These are phyloP conservation scores for Amanita inopinata DNA, from an alignment of 768 basidiomycete species.

Conservation along the genomic window DNA sequence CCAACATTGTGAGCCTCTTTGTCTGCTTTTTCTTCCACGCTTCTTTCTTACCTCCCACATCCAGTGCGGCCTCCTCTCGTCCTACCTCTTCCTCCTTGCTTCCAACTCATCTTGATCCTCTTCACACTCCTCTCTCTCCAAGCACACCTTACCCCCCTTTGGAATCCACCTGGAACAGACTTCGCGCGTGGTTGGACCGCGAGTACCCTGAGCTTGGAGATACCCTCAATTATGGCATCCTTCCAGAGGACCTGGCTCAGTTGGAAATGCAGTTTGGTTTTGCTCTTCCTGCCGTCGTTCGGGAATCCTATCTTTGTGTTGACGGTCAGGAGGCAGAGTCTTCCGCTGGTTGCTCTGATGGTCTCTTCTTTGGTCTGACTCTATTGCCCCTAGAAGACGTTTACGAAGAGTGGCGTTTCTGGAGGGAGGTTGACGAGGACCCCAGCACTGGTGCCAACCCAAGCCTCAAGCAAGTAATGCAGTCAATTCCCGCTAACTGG, in stretches of 20 bases:
- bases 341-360: slow-evolving; percentile 78
- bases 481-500: slow-evolving; percentile 84
- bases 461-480: slow-evolving; percentile 66
- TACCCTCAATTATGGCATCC: slow-evolving; percentile 88
- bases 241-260: slow-evolving; percentile 67
- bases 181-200: slow-evolving; percentile 70
- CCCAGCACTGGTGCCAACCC: slow-evolving; percentile 76
- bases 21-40: slow-evolving; percentile 5
- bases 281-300: slow-evolving; percentile 73
- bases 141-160: slow-evolving; percentile 61
- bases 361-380: slow-evolving; percentile 93
- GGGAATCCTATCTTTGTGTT: slow-evolving; percentile 79
- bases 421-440: slow-evolving; percentile 90
- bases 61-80: slow-evolving; percentile 34
- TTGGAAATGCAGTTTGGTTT: slow-evolving; percentile 83
- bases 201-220: slow-evolving; percentile 94
- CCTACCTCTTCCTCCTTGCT: slow-evolving; percentile 45
- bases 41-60: slow-evolving; percentile 14
- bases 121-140: slow-evolving; percentile 34
- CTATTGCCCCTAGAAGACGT: slow-evolving; percentile 89
- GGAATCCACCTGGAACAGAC: slow-evolving; percentile 73
- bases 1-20: slow-evolving; percentile 40
- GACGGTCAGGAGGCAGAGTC: slow-evolving; percentile 95
- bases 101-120: slow-evolving; percentile 54
- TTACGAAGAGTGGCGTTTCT: slow-evolving; percentile 91